Base-by-base conservation (phyloP, 176 grass and related monocot species). In the Oryza meyeriana region DNA sequence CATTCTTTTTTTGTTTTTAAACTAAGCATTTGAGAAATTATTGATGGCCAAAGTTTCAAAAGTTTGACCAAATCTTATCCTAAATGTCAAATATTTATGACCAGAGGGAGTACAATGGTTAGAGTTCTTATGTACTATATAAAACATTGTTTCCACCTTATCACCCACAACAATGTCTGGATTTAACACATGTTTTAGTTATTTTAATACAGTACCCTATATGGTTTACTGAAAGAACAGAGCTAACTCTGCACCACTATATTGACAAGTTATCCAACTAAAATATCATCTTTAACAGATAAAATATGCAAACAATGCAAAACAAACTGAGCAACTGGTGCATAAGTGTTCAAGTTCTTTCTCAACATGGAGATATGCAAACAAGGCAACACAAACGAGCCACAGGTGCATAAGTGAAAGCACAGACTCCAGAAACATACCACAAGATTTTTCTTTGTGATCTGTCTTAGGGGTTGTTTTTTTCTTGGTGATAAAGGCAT, bases 341-440 rank as follows among this genome's bases (percentile, higher is more conserved):
- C 45, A 18, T 17, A 48, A 5, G 12, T 48, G 12, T 77, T 66
- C 45, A 80, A 79, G 38, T 57, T 48, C 12, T 82, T 78, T 79
- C 58, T 72, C 72, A 69, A 73, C 22, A 72, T 72, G 58, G 40
- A 89, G 34, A 65, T 66, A 71, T 76, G 71, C 29, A 76, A 86
- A 68, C 42, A 58, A 81, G 12, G 22, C 26, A 79, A 24, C 48
- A 72, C 34, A 67, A 29, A 33, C 70, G 47, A 52, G 13, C 22
- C 30, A 79, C 35, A 84, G 14, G 62, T 69, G 72, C 34, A 77
- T 45, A 77, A 34, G 61, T 63, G 24, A 66, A 45, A 79, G 6
- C 2, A 79, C 30, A 14, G 68, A 18, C 58, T 75, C 38, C 69
- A 76, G 52, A 90, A 81, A 70, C 84, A 63, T 91, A 91, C 89